Percentiles rank a stretch among this genome's conserved stretches.
phyloP scores from a whole-genome alignment of 139 green algal species.

The Picocystis salinarum region DNA sequence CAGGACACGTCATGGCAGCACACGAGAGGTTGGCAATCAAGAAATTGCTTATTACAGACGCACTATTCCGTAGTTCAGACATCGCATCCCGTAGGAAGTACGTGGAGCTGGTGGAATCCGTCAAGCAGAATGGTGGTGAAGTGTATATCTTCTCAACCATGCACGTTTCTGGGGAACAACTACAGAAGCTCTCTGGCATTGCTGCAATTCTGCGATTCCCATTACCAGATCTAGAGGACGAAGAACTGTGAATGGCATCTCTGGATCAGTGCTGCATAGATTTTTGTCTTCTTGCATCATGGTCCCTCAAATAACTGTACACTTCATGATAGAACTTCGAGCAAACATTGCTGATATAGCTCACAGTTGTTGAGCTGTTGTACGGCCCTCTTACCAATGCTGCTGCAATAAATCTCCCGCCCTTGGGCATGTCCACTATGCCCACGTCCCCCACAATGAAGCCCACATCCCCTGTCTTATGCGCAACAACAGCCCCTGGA shows the following conservation, averaged over 20 bases:
- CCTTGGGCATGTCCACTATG: not conserved
- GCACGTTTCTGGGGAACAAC: slow-evolving; percentile 48
- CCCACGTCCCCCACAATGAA: not conserved
- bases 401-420: not conserved
- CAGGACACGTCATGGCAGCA: slow-evolving; percentile 46
- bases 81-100: slow-evolving; percentile 6
- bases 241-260: too few relatives aligned
- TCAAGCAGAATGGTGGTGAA: slow-evolving; percentile 49
- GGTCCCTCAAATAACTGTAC: too few relatives aligned
- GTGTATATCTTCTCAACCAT: slow-evolving; percentile 61
- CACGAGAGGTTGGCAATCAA: slow-evolving; percentile 58
- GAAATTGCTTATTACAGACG: slow-evolving; percentile 37
- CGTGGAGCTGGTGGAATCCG: slow-evolving; percentile 41
- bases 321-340: not conserved
- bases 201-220: slow-evolving; percentile 80
- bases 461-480: not conserved
- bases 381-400: not conserved
- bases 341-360: not conserved
- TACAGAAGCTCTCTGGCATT: slow-evolving; percentile 66
- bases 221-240: slow-evolving; percentile 72
- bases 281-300: too few relatives aligned
- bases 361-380: not conserved
- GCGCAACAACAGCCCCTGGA: not conserved
- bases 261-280: too few relatives aligned
- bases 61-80: slow-evolving; percentile 52